Evolutionary conservation across 768 basidiomycete genomes (phyloP).

Genomic region (Tubosaeta sp.): DNA sequence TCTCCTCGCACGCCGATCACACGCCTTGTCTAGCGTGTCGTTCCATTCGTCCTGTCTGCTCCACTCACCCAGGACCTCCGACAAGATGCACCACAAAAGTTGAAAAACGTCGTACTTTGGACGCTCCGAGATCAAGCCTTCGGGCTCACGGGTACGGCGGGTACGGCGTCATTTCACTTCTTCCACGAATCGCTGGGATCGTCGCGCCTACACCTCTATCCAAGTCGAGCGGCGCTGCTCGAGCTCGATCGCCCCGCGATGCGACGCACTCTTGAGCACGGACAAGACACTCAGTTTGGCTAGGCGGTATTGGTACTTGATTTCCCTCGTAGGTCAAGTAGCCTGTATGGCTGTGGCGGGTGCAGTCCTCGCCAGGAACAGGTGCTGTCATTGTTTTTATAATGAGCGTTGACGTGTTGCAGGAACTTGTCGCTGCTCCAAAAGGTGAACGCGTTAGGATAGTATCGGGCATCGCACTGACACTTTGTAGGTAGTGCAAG

Average conservation of each 20-base stretch:
- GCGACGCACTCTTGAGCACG: constrained; percentile 44
- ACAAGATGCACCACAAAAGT: too few relatives aligned
- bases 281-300: constrained; percentile 65
- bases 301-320: constrained; percentile 60
- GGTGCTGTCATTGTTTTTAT: constrained; percentile 24
- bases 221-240: constrained; percentile 64
- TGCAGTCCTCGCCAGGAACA: constrained; percentile 60
- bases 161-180: constrained; percentile 61
- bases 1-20: too few relatives aligned
- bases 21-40: too few relatives aligned
- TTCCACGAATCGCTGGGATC: constrained; percentile 67
- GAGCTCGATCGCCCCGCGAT: constrained; percentile 55
- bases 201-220: constrained; percentile 62
- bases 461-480: background rate
- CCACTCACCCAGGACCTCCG: too few relatives aligned
- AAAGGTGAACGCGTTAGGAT: constrained; percentile 14
- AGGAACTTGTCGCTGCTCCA: constrained; percentile 28
- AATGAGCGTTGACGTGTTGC: background rate
- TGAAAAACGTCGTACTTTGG: too few relatives aligned
- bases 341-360: constrained; percentile 61
- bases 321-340: constrained; percentile 77
- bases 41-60: too few relatives aligned
- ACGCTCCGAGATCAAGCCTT: too few relatives aligned
- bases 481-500: constrained; percentile 63
- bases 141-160: too few relatives aligned